Base-by-base conservation (phyloP, 306 rosid genomes). In the Medicago ruthenica region DNA sequence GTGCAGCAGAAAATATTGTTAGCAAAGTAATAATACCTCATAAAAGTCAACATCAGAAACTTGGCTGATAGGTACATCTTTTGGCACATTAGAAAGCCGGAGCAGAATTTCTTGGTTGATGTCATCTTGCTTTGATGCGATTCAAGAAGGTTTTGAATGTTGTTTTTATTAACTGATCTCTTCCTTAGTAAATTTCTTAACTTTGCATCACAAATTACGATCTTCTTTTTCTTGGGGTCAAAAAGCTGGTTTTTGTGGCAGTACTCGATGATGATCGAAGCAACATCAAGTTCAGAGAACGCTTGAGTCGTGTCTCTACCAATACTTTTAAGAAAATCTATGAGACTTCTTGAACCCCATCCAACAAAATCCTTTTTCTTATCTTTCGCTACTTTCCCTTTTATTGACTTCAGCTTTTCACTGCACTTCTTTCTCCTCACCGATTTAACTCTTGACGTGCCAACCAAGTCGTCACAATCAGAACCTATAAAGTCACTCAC, bases 1-100 rank as follows among this genome's bases (percentile, higher is more conserved):
- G 13, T 34, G 11, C 44, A 66, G 61, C 61, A 74, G 37, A 76
- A 67, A 39, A 64, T 24, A 40, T 37, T 62, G 44, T 48, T 76
- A 82, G 71, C 50, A 74, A 20, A 71, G 64, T 21, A 45, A 50
- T 75, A 50, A 78, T 83, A 92, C 98, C 96, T 88, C 76, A 40
- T 83, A 74, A 67, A 92, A 89, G 79, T 92, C 86, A 69, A 79
- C 92, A 24, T 92, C 94, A 2, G 98, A 87, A 70, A 92, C 77
- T 77, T 86, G 84, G 80, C 76, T 71, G 76, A 88, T 80, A 59
- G 90, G 88, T 34, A 86, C 71, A 57, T 70, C 82, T 71, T 77
- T 84, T 18, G 79, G 87, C 67, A 67, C 75, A 76, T 78, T 66
- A 45, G 79, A 72, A 79, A 89, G 86, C 62, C 53, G 89, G 79